A percentile compares a stretch with the other conserved stretches of the same genome.
Evolutionary conservation across 1,284 basidiomycete genomes (phyloP).

Genomic region (Boletellus deceptivus): DNA sequence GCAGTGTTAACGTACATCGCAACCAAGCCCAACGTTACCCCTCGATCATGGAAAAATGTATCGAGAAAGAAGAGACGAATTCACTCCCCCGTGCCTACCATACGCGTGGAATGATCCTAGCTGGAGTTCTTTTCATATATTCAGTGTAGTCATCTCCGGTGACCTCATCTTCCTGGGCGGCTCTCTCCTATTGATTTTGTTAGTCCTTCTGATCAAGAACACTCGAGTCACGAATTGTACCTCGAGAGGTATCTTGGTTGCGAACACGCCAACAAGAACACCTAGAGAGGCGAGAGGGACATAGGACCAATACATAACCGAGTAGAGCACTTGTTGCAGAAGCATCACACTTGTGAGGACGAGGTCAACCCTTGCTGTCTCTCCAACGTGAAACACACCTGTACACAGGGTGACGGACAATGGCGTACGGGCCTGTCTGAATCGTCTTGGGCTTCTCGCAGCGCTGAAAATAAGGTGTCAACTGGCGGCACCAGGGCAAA

Average conservation of each 20-base stretch:
- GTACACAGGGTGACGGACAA: conserved; percentile 36
- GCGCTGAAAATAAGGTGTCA: conserved; percentile 16
- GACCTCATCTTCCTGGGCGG: conserved; percentile 29
- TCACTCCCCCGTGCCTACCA: conserved; percentile 27
- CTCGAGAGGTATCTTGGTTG: conserved; percentile 36
- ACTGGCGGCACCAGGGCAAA: neutral
- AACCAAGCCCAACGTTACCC: neutral
- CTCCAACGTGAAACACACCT: conserved; percentile 12
- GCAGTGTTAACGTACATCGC: conserved; percentile 6
- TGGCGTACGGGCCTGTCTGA: conserved; percentile 31
- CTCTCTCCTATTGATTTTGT: conserved; percentile 25
- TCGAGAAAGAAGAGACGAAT: neutral
- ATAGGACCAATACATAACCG: conserved; percentile 38
- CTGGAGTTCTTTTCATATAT: conserved; percentile 34
- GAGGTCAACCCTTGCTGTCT: neutral
- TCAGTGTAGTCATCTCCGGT: conserved; percentile 32
- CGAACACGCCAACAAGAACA: conserved; percentile 23
- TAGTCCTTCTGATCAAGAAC: neutral
- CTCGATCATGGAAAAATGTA: too few species aligned
- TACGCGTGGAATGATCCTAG: conserved; percentile 34
- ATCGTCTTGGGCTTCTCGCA: conserved; percentile 31
- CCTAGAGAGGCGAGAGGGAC: conserved; percentile 30
- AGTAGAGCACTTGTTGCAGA: conserved; percentile 27
- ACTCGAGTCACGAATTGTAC: conserved; percentile 15
- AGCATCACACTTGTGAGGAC: conserved; percentile 25